These are phyloP conservation scores for Mucor irregularis DNA, from an alignment of 371 early-diverging fungal genomes.

Conservation along the genomic window DNA sequence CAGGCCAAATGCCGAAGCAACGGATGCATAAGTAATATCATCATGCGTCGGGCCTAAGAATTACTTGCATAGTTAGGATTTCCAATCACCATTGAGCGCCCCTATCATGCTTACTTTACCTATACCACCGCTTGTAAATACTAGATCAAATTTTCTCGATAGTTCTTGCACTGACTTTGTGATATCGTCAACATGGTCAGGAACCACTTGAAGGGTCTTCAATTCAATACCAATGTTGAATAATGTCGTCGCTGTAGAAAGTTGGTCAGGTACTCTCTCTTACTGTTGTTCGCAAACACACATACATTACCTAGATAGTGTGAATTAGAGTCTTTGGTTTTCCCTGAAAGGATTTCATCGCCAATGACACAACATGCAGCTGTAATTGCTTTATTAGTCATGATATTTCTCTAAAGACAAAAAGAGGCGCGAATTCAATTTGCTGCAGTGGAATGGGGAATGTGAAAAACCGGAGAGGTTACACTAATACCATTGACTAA, in stretches of 20 bases:
- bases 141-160: conserved; percentile 48
- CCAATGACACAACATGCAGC: conserved; percentile 51
- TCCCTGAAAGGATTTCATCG: conserved; percentile 78
- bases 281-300: neutral
- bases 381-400: conserved; percentile 1
- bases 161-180: conserved; percentile 43
- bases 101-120: conserved; percentile 16
- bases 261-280: neutral
- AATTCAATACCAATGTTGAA: conserved; percentile 62
- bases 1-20: conserved; percentile 63
- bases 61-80: neutral
- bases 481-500: too few species aligned
- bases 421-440: too few species aligned
- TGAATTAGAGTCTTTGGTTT: conserved; percentile 68
- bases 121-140: conserved; percentile 74
- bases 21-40: conserved; percentile 68
- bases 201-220: conserved; percentile 56
- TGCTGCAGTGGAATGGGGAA: too few species aligned
- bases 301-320: conserved; percentile 45
- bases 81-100: neutral
- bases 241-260: conserved; percentile 43
- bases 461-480: too few species aligned
- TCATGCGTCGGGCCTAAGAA: conserved; percentile 63
- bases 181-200: conserved; percentile 52
- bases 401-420: too few species aligned